These are phyloP conservation scores for Auriscalpium orientale DNA, from an alignment of 768 basidiomycete species.

Conservation along the genomic window DNA sequence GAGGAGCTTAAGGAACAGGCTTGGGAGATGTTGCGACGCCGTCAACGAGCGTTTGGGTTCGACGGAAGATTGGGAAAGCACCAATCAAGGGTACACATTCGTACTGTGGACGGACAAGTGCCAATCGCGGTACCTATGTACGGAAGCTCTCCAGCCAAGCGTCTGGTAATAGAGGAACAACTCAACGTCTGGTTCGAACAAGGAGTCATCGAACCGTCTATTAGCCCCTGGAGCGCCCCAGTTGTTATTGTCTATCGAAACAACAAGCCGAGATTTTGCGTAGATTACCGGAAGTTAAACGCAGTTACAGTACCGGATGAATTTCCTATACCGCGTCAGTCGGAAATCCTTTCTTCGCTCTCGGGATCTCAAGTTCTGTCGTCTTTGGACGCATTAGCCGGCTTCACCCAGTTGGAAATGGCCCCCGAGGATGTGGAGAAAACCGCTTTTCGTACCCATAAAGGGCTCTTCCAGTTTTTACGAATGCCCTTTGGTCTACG, in stretches of 20 bases:
- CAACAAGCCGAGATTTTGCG: conserved; percentile 27
- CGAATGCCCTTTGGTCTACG: conserved; percentile 31
- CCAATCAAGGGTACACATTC: not conserved
- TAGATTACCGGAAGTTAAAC: conserved; percentile 28
- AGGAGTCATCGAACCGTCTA: conserved; percentile 33
- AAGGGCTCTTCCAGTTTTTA: conserved; percentile 33
- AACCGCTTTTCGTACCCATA: conserved; percentile 31
- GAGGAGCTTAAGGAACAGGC: conserved; percentile 2
- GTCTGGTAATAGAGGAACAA: conserved; percentile 1
- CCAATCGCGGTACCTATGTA: conserved; percentile 6
- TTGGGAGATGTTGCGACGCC: not conserved
- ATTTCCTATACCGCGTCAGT: conserved; percentile 16
- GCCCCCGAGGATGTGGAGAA: conserved; percentile 22
- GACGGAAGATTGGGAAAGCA: conserved; percentile 18
- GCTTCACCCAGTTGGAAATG: conserved; percentile 34
- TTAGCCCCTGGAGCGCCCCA: conserved; percentile 30
- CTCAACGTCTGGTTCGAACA: conserved; percentile 18
- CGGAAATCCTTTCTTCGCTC: conserved; percentile 16
- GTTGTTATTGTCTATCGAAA: conserved; percentile 30
- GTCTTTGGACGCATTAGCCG: conserved; percentile 28
- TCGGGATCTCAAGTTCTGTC: conserved; percentile 23
- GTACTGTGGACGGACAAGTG: not conserved
- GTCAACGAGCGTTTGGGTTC: conserved; percentile 15
- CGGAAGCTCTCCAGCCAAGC: not conserved
- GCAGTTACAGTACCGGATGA: conserved; percentile 16